Percentiles rank a stretch among this genome's conserved stretches.
Evolutionary conservation across 1,284 basidiomycete genomes (phyloP).

Genomic region (Cutaneotrichosporon dermatis): DNA sequence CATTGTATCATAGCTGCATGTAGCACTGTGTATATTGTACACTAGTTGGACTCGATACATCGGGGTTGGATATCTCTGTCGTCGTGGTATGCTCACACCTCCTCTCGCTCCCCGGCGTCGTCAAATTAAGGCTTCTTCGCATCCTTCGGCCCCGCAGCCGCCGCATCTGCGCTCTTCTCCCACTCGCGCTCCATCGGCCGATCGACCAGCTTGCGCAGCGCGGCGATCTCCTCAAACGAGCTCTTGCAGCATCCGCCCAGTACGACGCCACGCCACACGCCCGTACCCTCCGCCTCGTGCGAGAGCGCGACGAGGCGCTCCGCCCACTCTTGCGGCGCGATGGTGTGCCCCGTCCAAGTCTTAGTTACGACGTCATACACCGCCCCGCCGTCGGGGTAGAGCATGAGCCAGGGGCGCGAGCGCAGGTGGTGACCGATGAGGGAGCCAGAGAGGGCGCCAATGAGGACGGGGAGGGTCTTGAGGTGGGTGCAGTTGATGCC

Average conservation of each 20-base stretch:
- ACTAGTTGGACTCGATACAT: no score
- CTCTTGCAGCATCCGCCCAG: slow-evolving; percentile 71
- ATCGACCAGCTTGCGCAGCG: slow-evolving; percentile 23
- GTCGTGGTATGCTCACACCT: no score
- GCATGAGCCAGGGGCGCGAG: slow-evolving; percentile 49
- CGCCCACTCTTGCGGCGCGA: slow-evolving; percentile 51
- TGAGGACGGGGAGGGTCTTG: slow-evolving; percentile 43
- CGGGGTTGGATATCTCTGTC: no score
- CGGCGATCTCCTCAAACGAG: slow-evolving; percentile 56
- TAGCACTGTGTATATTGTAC: no score
- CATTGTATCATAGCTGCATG: no score
- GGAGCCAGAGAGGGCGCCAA: slow-evolving; percentile 40
- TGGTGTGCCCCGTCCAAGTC: slow-evolving; percentile 50
- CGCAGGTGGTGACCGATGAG: not conserved
- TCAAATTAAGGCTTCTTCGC: no score
- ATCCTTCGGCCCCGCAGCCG: no score
- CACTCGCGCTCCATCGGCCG: not conserved
- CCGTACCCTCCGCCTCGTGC: slow-evolving; percentile 16
- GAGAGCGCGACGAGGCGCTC: slow-evolving; percentile 46
- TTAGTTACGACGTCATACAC: slow-evolving; percentile 55
- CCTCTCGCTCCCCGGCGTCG: no score
- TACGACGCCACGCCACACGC: slow-evolving; percentile 57
- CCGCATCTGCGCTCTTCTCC: not conserved
- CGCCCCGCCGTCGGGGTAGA: slow-evolving; percentile 70
- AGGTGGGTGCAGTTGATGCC: slow-evolving; percentile 68